These are phyloP conservation scores for Aspergillus sojae DNA, from an alignment of 2,329 filamentous ascomycete genomes.

Conservation along the genomic window DNA sequence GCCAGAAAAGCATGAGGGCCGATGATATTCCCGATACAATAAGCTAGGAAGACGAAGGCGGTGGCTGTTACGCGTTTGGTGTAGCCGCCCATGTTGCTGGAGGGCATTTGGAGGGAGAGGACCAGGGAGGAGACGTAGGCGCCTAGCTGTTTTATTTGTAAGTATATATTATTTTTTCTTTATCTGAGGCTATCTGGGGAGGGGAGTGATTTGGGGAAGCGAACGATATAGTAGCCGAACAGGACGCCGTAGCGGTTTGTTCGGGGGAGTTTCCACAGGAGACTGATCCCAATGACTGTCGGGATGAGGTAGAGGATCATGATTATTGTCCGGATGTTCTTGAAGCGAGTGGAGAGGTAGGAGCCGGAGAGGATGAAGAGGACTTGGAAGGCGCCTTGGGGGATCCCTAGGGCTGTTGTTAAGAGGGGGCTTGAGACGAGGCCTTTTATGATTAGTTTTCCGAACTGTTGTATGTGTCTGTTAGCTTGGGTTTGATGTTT, in stretches of 20 bases:
- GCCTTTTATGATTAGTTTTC: conserved; percentile 55
- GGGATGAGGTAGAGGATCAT: conserved; percentile 58
- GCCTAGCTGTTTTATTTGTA: conserved; percentile 27
- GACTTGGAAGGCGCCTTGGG: conserved; percentile 57
- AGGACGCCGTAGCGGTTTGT: conserved; percentile 51
- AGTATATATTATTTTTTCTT: neutral
- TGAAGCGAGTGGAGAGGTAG: conserved; percentile 54
- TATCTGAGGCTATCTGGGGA: neutral
- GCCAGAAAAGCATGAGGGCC: conserved; percentile 50
- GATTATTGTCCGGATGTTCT: conserved; percentile 54
- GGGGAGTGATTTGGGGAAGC: neutral
- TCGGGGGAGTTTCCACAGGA: conserved; percentile 55
- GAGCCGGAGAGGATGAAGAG: conserved; percentile 56
- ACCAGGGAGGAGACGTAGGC: conserved; percentile 57
- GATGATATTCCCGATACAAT: conserved; percentile 50
- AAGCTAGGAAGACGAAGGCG: conserved; percentile 49
- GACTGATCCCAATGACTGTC: conserved; percentile 51
- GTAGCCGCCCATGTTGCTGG: conserved; percentile 50
- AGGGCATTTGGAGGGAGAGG: conserved; percentile 50
- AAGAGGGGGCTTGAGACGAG: conserved; percentile 50
- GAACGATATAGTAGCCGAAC: conserved; percentile 54
- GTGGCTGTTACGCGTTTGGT: conserved; percentile 54
- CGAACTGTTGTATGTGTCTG: conserved; percentile 38
- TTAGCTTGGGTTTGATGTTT: neutral
- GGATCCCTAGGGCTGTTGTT: conserved; percentile 58